phyloP scores from a whole-genome alignment of 495 filamentous ascomycete species.

The Aspergillus haitiensis region DNA sequence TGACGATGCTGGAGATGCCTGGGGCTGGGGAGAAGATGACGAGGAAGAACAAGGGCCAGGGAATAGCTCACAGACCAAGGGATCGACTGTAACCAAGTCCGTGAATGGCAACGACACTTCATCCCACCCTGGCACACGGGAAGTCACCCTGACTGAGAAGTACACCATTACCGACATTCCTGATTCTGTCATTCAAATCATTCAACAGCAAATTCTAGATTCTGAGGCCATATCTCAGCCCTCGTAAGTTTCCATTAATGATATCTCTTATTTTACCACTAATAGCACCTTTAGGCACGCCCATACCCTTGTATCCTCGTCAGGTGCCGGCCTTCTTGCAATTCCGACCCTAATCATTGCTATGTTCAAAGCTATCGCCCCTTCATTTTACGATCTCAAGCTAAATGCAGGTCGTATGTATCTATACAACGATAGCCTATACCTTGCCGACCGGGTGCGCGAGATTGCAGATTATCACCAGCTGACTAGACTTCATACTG shows the following conservation, averaged over 20 bases:
- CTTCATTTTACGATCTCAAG: slow-evolving; percentile 69
- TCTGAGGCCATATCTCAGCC: slow-evolving; percentile 60
- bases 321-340: slow-evolving; percentile 71
- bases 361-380: slow-evolving; percentile 85
- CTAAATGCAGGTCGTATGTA: slow-evolving; percentile 78
- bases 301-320: slow-evolving; percentile 62
- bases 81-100: slow-evolving; percentile 20
- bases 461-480: slow-evolving; percentile 52
- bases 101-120: slow-evolving; percentile 19
- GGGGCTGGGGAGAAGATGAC: slow-evolving; percentile 71
- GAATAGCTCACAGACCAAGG: slow-evolving; percentile 20
- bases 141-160: slow-evolving; percentile 78
- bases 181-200: slow-evolving; percentile 67
- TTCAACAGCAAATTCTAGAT: slow-evolving; percentile 69
- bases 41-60: slow-evolving; percentile 32
- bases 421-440: slow-evolving; percentile 87
- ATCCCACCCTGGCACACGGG: slow-evolving; percentile 38
- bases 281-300: slow-evolving; percentile 37
- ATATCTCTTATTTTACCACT: slow-evolving; percentile 20
- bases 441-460: slow-evolving; percentile 72
- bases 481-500: slow-evolving; percentile 61
- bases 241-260: slow-evolving; percentile 43
- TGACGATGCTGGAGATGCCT: slow-evolving; percentile 58
- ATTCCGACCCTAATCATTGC: slow-evolving; percentile 83
- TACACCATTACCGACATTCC: slow-evolving; percentile 89